Percentiles rank a stretch among this genome's conserved stretches.
Conservation (phyloP, 208 protist genomes). For the Trypanosoma boissoni region DNA sequence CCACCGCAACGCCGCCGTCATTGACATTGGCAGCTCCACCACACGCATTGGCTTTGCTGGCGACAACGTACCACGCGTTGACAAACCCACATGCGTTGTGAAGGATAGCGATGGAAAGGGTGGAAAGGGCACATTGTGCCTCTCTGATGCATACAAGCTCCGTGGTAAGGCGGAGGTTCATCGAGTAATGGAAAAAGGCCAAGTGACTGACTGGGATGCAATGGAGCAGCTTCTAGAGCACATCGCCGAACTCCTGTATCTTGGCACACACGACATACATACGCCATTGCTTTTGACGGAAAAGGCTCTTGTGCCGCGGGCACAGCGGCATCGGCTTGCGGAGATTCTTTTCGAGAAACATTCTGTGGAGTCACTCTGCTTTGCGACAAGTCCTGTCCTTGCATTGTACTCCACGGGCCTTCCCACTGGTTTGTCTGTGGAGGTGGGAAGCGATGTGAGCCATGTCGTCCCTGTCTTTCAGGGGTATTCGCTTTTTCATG, state of each 20-base stretch:
- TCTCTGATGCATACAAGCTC: conserved; percentile 49
- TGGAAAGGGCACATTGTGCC: conserved; percentile 1
- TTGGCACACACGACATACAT: conserved; percentile 50
- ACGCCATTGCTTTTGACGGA: conserved; percentile 88
- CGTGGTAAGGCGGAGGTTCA: conserved; percentile 24
- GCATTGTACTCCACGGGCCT: conserved; percentile 86
- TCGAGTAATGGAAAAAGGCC: conserved; percentile 60
- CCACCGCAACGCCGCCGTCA: conserved; percentile 75
- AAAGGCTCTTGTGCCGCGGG: conserved; percentile 76
- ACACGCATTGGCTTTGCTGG: conserved; percentile 85
- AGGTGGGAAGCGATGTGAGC: conserved; percentile 96
- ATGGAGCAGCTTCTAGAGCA: conserved; percentile 79
- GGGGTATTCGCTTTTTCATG: conserved; percentile 92
- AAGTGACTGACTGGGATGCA: conserved; percentile 79
- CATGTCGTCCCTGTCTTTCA: conserved; percentile 99
- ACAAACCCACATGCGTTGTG: conserved; percentile 67
- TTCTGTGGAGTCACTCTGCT: conserved; percentile 50
- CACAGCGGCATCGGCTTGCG: conserved; percentile 80
- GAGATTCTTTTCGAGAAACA: conserved; percentile 91
- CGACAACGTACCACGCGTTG: conserved; percentile 78
- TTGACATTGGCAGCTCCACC: conserved; percentile 84
- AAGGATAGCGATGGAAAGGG: conserved; percentile 11
- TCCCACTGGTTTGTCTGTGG: conserved; percentile 89
- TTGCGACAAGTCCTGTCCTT: conserved; percentile 79
- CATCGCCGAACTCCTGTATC: conserved; percentile 64